Percentiles rank a stretch among this genome's conserved stretches.
These are phyloP conservation scores for Striga hermonthica DNA, from an alignment of 305 asterid species.

Conservation along the genomic window DNA sequence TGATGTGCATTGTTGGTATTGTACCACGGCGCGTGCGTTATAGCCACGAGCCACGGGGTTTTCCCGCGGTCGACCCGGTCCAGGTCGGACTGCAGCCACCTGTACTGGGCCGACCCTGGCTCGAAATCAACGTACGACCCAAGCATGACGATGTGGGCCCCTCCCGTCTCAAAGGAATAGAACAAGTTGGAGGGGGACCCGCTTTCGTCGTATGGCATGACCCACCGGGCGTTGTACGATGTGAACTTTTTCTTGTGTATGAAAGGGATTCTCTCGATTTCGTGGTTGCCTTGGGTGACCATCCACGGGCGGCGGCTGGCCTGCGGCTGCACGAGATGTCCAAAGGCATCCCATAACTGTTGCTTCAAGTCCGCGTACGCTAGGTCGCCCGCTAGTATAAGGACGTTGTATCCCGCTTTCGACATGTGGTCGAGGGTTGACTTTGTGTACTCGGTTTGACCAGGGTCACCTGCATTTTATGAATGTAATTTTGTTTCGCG, in stretches of 20 bases:
- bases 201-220: constrained; percentile 60
- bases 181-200: constrained; percentile 61
- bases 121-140: constrained; percentile 68
- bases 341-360: constrained; percentile 70
- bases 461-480: constrained; percentile 54
- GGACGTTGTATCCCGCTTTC: constrained; percentile 48
- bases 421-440: constrained; percentile 53
- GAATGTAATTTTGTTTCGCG: neutral
- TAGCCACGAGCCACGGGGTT: constrained; percentile 64
- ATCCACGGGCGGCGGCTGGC: constrained; percentile 79
- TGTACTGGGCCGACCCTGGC: constrained; percentile 49
- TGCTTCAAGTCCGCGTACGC: constrained; percentile 62
- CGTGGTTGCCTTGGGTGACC: constrained; percentile 89
- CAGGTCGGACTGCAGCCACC: constrained; percentile 58
- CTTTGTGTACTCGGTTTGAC: constrained; percentile 68
- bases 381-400: constrained; percentile 71
- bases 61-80: constrained; percentile 35
- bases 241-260: constrained; percentile 39
- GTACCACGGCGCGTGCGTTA: constrained; percentile 86
- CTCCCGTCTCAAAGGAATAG: constrained; percentile 64
- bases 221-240: constrained; percentile 72
- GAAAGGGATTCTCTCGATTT: constrained; percentile 47
- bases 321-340: constrained; percentile 54
- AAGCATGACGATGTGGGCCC: constrained; percentile 64
- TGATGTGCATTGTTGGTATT: constrained; percentile 68